Evolutionary conservation across 2,329 filamentous ascomycete genomes (phyloP).

Genomic region (Xylaria sp.): DNA sequence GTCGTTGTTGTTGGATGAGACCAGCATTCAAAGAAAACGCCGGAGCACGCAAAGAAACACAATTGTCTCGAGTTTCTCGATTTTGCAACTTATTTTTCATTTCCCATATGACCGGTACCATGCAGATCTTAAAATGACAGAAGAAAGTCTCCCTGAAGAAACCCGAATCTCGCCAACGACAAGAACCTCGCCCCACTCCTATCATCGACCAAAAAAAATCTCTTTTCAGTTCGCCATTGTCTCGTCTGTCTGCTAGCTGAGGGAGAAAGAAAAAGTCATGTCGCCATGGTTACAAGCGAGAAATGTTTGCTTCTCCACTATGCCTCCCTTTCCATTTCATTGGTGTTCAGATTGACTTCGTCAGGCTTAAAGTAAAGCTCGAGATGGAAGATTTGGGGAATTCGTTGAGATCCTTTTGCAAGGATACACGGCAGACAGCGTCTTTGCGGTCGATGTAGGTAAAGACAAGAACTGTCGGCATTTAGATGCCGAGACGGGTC

Average conservation of each 20-base stretch:
- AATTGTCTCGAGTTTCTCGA: background rate
- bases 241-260: slow-evolving; percentile 13
- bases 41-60: background rate
- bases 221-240: slow-evolving; percentile 1
- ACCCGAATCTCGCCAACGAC: slow-evolving; percentile 38
- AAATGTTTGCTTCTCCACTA: background rate
- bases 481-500: slow-evolving; percentile 98
- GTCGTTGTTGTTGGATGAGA: too few species aligned
- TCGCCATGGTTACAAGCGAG: slow-evolving; percentile 13
- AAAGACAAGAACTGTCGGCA: slow-evolving; percentile 55
- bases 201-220: slow-evolving; percentile 4
- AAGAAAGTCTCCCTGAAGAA: slow-evolving; percentile 38
- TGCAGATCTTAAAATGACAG: slow-evolving; percentile 46
- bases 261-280: background rate
- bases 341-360: slow-evolving; percentile 16
- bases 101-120: slow-evolving; percentile 55
- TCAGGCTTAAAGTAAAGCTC: slow-evolving; percentile 17
- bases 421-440: slow-evolving; percentile 18
- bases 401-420: slow-evolving; percentile 25
- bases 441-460: slow-evolving; percentile 33
- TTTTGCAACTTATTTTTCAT: slow-evolving; percentile 32
- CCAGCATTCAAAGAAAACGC: background rate
- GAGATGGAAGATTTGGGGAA: slow-evolving; percentile 26
- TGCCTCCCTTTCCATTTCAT: slow-evolving; percentile 15
- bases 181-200: slow-evolving; percentile 24